Percentiles rank a stretch among this genome's conserved stretches.
Conservation (phyloP, 225 moss, liverwort and hornwort genomes). For the Climacium dendroides region DNA sequence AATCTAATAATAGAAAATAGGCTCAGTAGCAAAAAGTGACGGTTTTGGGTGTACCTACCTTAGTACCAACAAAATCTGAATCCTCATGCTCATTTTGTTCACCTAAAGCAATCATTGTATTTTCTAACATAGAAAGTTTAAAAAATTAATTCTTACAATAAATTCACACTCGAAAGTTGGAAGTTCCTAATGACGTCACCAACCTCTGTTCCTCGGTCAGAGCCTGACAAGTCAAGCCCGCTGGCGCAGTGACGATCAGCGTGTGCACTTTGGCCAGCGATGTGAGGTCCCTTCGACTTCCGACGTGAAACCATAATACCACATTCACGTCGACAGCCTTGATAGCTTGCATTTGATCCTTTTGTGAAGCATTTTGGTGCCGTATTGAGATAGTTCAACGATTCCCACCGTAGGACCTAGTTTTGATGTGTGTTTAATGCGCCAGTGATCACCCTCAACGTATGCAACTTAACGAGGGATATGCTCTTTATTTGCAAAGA, state of each 20-base stretch:
- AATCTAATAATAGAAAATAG: background rate
- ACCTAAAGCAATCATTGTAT: no score
- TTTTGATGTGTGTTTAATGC: background rate
- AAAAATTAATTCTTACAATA: no score
- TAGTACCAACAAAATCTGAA: no score
- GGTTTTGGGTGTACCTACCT: accelerated
- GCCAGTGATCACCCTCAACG: background rate
- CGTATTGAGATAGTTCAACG: background rate
- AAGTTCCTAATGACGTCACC: no score
- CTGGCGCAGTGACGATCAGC: background rate
- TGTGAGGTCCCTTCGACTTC: background rate
- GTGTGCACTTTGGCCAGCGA: background rate
- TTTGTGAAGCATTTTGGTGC: background rate
- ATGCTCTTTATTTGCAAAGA: background rate
- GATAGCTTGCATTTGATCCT: background rate
- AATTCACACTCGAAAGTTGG: no score
- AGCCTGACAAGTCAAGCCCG: background rate
- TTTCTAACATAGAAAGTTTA: no score
- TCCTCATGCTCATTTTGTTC: no score
- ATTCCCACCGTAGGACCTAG: background rate
- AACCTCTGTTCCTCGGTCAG: background rate
- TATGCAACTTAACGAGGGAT: background rate
- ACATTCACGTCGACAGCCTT: background rate
- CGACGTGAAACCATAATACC: background rate
- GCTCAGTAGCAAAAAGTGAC: background rate